A percentile compares a stretch with the other conserved stretches of the same genome.
These are phyloP conservation scores for Cryptococcus sp. DNA, from an alignment of 1,284 basidiomycete species.

Conservation along the genomic window DNA sequence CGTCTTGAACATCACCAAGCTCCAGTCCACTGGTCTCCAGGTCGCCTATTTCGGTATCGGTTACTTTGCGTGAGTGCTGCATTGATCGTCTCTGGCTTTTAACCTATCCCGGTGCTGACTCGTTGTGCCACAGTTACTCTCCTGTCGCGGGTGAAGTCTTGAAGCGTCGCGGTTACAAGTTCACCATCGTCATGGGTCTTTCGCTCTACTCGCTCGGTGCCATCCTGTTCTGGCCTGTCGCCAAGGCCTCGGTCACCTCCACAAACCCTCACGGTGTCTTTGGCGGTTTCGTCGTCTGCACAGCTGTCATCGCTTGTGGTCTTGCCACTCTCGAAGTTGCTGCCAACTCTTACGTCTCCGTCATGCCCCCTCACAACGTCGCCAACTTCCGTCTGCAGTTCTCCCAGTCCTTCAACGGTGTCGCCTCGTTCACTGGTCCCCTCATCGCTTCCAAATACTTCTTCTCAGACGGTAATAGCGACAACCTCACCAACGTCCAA, in stretches of 20 bases:
- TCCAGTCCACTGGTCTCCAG: constrained; percentile 80
- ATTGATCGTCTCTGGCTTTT: background rate
- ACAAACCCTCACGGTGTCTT: constrained; percentile 56
- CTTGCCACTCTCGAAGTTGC: constrained; percentile 52
- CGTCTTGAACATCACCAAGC: constrained; percentile 71
- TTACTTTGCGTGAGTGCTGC: constrained; percentile 57
- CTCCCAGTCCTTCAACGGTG: constrained; percentile 77
- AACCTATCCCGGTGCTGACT: constrained; percentile 4
- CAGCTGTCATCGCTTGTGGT: constrained; percentile 67
- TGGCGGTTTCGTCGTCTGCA: constrained; percentile 72
- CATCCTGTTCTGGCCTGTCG: constrained; percentile 78
- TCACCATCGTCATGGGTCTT: constrained; percentile 64
- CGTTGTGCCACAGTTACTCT: constrained; percentile 33
- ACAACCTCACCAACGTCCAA: constrained; percentile 68
- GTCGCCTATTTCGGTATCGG: constrained; percentile 73
- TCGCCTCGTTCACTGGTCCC: constrained; percentile 75
- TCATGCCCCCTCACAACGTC: constrained; percentile 60
- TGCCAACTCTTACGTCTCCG: constrained; percentile 76
- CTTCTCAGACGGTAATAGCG: constrained; percentile 65
- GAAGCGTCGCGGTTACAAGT: constrained; percentile 55
- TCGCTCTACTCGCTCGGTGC: constrained; percentile 70
- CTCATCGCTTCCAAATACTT: constrained; percentile 76
- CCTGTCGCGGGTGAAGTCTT: constrained; percentile 53
- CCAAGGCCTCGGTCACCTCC: constrained; percentile 57
- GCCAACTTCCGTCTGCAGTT: constrained; percentile 78